These are phyloP conservation scores for Colletotrichum viniferum DNA, from an alignment of 2,329 filamentous ascomycete species.

Conservation along the genomic window DNA sequence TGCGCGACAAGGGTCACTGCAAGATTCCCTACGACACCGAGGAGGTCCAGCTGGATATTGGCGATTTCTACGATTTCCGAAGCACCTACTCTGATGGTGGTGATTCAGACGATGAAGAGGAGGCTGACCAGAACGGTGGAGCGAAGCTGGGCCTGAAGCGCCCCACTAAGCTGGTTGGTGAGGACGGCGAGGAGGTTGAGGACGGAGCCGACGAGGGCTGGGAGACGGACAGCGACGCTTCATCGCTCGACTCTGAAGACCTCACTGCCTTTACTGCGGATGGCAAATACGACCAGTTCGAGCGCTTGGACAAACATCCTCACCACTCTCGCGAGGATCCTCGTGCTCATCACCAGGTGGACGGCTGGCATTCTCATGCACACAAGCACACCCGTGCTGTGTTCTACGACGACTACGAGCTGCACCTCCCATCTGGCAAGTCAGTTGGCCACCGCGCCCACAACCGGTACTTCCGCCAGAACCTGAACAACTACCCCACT, in stretches of 20 bases:
- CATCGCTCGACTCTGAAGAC: constrained; percentile 85
- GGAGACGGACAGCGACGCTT: constrained; percentile 94
- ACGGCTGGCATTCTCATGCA: constrained; percentile 83
- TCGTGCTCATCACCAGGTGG: constrained; percentile 73
- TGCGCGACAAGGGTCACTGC: constrained; percentile 96
- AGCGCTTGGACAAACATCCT: constrained; percentile 72
- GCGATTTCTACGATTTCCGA: constrained; percentile 96
- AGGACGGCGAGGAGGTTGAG: constrained; percentile 54
- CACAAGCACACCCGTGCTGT: constrained; percentile 77
- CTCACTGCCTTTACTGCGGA: constrained; percentile 81
- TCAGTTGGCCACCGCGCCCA: constrained; percentile 89
- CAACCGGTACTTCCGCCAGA: constrained; percentile 89
- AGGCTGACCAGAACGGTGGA: constrained; percentile 58
- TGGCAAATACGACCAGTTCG: constrained; percentile 71
- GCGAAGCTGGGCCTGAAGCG: constrained; percentile 73
- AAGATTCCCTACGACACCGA: constrained; percentile 92
- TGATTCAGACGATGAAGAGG: constrained; percentile 63
- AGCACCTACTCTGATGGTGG: constrained; percentile 90
- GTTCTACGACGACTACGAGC: constrained; percentile 91
- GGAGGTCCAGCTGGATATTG: constrained; percentile 90
- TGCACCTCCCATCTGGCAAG: constrained; percentile 89
- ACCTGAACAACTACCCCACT: constrained; percentile 83
- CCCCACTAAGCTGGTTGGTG: constrained; percentile 52
- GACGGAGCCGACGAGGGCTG: constrained; percentile 76
- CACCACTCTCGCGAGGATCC: constrained; percentile 77